These are phyloP conservation scores for Vicia sativa DNA, from an alignment of 306 rosid genomes.

Conservation along the genomic window DNA sequence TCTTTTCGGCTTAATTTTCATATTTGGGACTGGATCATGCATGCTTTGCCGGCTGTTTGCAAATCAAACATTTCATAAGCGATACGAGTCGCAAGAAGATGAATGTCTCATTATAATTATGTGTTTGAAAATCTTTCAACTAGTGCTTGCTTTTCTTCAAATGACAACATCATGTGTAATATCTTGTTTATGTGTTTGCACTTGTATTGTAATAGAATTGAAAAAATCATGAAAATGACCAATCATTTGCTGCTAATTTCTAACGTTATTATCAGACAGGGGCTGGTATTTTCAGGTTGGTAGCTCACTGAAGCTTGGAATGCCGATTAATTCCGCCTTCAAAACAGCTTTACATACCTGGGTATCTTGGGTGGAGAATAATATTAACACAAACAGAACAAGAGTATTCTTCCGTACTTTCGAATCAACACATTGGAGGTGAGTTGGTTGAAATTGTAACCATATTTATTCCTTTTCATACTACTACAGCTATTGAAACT, in stretches of 20 bases:
- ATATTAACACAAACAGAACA: conserved; percentile 64
- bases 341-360: conserved; percentile 68
- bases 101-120: conserved; percentile 8
- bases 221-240: conserved; percentile 10
- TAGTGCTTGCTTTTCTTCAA: conserved; percentile 9
- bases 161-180: background rate
- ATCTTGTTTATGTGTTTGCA: background rate
- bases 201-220: background rate
- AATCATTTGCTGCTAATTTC: conserved; percentile 43
- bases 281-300: conserved; percentile 95
- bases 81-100: conserved; percentile 13
- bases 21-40: conserved; percentile 1
- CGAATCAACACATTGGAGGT: conserved; percentile 89
- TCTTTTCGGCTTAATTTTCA: conserved; percentile 2
- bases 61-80: background rate
- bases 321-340: conserved; percentile 79
- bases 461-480: background rate
- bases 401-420: conserved; percentile 83
- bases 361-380: conserved; percentile 83
- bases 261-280: conserved; percentile 66
- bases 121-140: conserved; percentile 10
- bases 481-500: background rate
- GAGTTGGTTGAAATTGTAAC: conserved; percentile 23
- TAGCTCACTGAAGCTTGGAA: conserved; percentile 80
- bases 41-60: background rate